Base-by-base conservation (phyloP, 2,329 filamentous ascomycete genomes). In the Myriosclerotinia curreyana region DNA sequence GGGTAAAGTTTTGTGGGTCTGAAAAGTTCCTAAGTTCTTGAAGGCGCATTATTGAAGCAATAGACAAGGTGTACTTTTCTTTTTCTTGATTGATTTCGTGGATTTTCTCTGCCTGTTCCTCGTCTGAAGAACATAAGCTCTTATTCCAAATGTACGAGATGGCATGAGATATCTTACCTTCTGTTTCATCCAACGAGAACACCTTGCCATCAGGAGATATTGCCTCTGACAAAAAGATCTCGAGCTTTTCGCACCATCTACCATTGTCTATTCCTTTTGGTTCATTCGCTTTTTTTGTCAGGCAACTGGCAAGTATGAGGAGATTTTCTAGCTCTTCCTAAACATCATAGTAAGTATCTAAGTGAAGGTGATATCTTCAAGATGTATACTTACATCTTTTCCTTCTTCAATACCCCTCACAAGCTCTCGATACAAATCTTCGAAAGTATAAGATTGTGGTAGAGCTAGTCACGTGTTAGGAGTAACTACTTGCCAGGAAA, bases 131-230 rank as follows among this genome's bases (percentile, higher is more conserved):
- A 38, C 2, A 12, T 60, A 12, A 51, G 38, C 28, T 36, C 12
- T 1, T n/a, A 11, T 22, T 53, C 11, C 36, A 7, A 40, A 15
- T 11, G 4, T 38, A 5, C 36, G 6, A 4, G 20, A 4, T 48
- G 4, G n/a, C 14, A 36, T 31, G 17, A 25, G 20, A 36, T 25
- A 52, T 52, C 49, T 50, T 63, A 71, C 73, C 69, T 46, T 69
- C 69, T 28, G 54, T 25, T 20, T 72, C 68, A 67, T 73, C 69
- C 7, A 71, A 53, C 5, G 52, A 31, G 17, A 71, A 63, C 14
- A 70, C 28, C n/a, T 60, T 66, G 7, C 60, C 64, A 60, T 69
- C 65, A 40, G 73, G 73, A 8, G 71, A 56, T 15, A 73, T 70
- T 7, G 22, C 20, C 46, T 66, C 68, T 14, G 73, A 67, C 8